Percentiles rank a stretch among this genome's conserved stretches.
Conservation (phyloP, 108 stramenopile genomes). For the Parmales sp. region DNA sequence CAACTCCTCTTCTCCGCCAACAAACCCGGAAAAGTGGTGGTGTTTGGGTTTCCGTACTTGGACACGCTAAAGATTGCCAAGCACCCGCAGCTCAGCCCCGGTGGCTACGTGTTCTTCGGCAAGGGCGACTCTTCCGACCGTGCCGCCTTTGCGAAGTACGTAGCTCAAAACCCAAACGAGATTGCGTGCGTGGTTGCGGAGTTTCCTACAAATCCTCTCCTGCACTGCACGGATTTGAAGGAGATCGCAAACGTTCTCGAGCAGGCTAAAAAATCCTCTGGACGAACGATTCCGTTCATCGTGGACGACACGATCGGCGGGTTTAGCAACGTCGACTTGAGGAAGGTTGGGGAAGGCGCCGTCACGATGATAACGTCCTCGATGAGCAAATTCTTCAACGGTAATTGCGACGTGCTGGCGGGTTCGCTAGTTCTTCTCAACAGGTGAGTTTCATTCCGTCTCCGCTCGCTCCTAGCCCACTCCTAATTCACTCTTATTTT, state of each 20-base stretch:
- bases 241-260: no score
- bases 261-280: background rate
- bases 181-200: slow-evolving; percentile 50
- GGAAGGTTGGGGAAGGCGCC: slow-evolving; percentile 46
- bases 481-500: no score
- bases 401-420: slow-evolving; percentile 58
- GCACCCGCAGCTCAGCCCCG: slow-evolving; percentile 43
- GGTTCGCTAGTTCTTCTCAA: slow-evolving; percentile 30
- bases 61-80: slow-evolving; percentile 61
- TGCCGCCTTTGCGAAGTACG: no score
- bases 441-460: no score
- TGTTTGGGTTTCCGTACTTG: slow-evolving; percentile 63
- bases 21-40: slow-evolving; percentile 36
- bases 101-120: slow-evolving; percentile 53
- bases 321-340: slow-evolving; percentile 51
- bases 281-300: slow-evolving; percentile 28
- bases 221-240: slow-evolving; percentile 49
- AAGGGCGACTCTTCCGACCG: slow-evolving; percentile 44
- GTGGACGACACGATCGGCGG: slow-evolving; percentile 68
- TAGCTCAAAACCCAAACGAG: no score
- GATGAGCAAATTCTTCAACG: slow-evolving; percentile 57
- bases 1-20: slow-evolving; percentile 22
- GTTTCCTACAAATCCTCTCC: slow-evolving; percentile 57
- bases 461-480: no score
- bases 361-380: slow-evolving; percentile 48